Evolutionary conservation across 371 early-diverging fungal genomes (phyloP).

Genomic region (Mucor circinelloides): DNA sequence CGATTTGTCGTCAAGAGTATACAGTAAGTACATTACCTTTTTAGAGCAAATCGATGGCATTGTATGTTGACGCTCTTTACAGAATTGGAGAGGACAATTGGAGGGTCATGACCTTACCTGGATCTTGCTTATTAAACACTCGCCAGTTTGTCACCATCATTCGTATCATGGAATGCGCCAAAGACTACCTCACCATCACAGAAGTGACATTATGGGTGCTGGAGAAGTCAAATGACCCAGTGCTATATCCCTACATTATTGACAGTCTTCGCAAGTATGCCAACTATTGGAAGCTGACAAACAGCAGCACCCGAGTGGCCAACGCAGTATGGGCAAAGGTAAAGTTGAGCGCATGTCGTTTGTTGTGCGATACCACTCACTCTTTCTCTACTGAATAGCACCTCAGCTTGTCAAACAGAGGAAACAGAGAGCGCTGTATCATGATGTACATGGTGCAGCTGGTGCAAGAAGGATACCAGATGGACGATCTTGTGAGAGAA

Average conservation of each 20-base stretch:
- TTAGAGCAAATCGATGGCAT: no score
- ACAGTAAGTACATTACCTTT: conserved; percentile 45
- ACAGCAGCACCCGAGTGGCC: conserved; percentile 31
- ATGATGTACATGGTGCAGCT: conserved; percentile 55
- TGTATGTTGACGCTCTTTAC: background rate
- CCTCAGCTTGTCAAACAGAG: conserved; percentile 33
- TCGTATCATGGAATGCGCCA: conserved; percentile 57
- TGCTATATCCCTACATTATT: conserved; percentile 54
- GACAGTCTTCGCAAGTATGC: conserved; percentile 61
- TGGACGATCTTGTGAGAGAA: conserved; percentile 30
- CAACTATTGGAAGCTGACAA: conserved; percentile 57
- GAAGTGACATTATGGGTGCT: conserved; percentile 68
- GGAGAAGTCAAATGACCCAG: conserved; percentile 59
- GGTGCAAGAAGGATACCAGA: conserved; percentile 45
- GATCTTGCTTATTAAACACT: conserved; percentile 73
- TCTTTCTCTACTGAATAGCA: conserved; percentile 24
- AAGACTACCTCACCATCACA: conserved; percentile 57
- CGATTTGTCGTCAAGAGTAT: conserved; percentile 75
- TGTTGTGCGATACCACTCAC: background rate
- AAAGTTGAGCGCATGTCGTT: background rate
- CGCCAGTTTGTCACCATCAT: conserved; percentile 69
- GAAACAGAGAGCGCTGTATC: conserved; percentile 40
- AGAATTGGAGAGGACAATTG: conserved; percentile 82
- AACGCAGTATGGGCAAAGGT: conserved; percentile 47
- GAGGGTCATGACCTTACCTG: conserved; percentile 80